Percentiles rank a stretch among this genome's conserved stretches.
Evolutionary conservation across 805 yeast genomes (phyloP).

Genomic region (Nakazawaea siamensis): DNA sequence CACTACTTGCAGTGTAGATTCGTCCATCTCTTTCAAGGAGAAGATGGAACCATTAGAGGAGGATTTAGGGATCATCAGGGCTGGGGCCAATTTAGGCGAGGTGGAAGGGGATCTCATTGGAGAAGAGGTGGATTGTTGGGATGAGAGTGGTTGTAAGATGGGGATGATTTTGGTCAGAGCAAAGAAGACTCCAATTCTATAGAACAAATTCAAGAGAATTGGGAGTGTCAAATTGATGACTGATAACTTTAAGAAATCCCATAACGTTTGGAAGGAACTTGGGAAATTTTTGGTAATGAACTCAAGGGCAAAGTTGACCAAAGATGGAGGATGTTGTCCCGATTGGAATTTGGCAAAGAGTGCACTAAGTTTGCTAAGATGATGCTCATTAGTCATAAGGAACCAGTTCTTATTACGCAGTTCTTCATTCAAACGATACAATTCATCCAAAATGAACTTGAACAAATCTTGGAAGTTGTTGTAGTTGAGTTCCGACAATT

Average conservation of each 20-base stretch:
- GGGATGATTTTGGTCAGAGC: slow-evolving; percentile 95
- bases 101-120: slow-evolving; percentile 9
- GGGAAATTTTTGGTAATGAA: slow-evolving; percentile 46
- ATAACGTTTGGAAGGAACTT: slow-evolving; percentile 41
- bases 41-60: slow-evolving; percentile 5
- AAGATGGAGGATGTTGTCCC: slow-evolving; percentile 1
- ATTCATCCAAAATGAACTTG: slow-evolving; percentile 26
- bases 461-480: slow-evolving; percentile 23
- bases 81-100: slow-evolving; percentile 9
- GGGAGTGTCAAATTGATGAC: slow-evolving; percentile 68
- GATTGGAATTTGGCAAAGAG: slow-evolving; percentile 2
- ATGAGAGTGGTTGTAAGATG: slow-evolving; percentile 20
- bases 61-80: not conserved
- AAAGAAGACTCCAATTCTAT: slow-evolving; percentile 74
- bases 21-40: slow-evolving; percentile 7
- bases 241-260: slow-evolving; percentile 46
- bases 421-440: slow-evolving; percentile 25
- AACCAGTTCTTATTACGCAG: slow-evolving; percentile 18
- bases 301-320: slow-evolving; percentile 16
- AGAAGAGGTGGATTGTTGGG: not conserved
- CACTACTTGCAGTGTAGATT: not conserved
- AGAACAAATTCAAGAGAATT: slow-evolving; percentile 71
- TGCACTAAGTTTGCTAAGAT: slow-evolving; percentile 1
- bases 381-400: slow-evolving; percentile 8
- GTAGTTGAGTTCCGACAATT: slow-evolving; percentile 44